A percentile compares a stretch with the other conserved stretches of the same genome.
phyloP scores from a whole-genome alignment of 192 early-diverging fungal species.

The Dimargaris verticillata region DNA sequence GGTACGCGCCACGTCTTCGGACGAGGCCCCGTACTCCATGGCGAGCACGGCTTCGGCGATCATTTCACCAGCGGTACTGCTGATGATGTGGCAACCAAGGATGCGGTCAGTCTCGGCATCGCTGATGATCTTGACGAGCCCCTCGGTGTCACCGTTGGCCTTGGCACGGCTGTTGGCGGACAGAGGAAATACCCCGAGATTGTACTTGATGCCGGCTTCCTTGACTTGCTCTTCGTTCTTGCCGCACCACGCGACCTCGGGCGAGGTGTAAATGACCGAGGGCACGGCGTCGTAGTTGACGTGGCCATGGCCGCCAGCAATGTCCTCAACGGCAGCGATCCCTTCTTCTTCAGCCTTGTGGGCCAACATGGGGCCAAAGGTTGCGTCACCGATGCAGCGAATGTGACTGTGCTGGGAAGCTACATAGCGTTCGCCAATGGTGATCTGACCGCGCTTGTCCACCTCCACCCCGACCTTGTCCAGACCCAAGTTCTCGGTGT shows the following conservation, averaged over 20 bases:
- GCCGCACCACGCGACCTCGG: slow-evolving; percentile 98
- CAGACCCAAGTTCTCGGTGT: slow-evolving; percentile 81
- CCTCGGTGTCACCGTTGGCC: slow-evolving; percentile 87
- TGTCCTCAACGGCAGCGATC: slow-evolving; percentile 90
- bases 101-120: slow-evolving; percentile 92
- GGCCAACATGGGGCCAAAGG: slow-evolving; percentile 93
- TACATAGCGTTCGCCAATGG: slow-evolving; percentile 41
- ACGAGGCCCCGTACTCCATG: slow-evolving; percentile 95
- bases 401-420: slow-evolving; percentile 76
- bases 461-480: slow-evolving; percentile 80
- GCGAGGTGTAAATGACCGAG: slow-evolving; percentile 95
- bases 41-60: slow-evolving; percentile 94
- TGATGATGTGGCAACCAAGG: slow-evolving; percentile 95
- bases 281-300: slow-evolving; percentile 98
- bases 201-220: slow-evolving; percentile 71
- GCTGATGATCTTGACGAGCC: slow-evolving; percentile 89
- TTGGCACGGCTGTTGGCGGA: slow-evolving; percentile 94
- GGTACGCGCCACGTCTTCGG: slow-evolving; percentile 93
- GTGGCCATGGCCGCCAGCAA: slow-evolving; percentile 81
- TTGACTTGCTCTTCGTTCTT: slow-evolving; percentile 90
- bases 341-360: slow-evolving; percentile 99
- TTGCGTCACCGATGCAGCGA: slow-evolving; percentile 92
- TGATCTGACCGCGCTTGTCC: slow-evolving; percentile 75
- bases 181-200: slow-evolving; percentile 87
- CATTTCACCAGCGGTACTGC: slow-evolving; percentile 97